phyloP scores from a whole-genome alignment of 257 asterid species.

The Solanum corneliomulleri region DNA sequence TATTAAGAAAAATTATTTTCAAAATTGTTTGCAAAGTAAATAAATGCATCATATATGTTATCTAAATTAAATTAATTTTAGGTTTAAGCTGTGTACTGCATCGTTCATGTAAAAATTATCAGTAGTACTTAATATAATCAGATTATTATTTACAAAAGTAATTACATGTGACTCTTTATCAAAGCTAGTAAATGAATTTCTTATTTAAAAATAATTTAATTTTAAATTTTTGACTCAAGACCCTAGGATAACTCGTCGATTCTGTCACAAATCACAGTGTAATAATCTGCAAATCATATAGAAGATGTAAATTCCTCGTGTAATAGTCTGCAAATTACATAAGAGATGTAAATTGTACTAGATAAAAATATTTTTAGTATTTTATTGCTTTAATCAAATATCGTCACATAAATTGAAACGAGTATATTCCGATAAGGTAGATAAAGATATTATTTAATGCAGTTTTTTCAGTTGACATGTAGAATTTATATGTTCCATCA shows the following conservation, averaged over 20 bases:
- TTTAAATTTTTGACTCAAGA: too few relatives aligned
- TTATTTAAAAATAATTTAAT: too few relatives aligned
- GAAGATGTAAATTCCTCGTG: too few relatives aligned
- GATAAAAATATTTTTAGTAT: too few relatives aligned
- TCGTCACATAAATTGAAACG: too few relatives aligned
- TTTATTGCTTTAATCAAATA: neutral
- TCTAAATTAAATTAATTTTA: neutral
- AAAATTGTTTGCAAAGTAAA: neutral
- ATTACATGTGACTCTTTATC: neutral
- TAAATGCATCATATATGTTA: neutral
- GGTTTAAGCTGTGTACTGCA: neutral
- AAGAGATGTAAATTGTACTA: too few relatives aligned
- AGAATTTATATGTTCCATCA: neutral
- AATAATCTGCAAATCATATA: too few relatives aligned
- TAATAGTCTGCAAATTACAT: too few relatives aligned
- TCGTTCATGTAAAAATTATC: neutral
- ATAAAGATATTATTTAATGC: neutral
- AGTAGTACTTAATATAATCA: neutral
- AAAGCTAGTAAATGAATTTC: neutral
- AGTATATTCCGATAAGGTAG: neutral
- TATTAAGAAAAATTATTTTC: neutral
- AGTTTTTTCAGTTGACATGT: neutral
- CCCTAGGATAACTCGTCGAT: too few relatives aligned
- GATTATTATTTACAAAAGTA: neutral
- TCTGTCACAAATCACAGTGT: too few relatives aligned